Evolutionary conservation across 1,139 yeast genomes (phyloP).

Genomic region (Waltiozyma sp.): DNA sequence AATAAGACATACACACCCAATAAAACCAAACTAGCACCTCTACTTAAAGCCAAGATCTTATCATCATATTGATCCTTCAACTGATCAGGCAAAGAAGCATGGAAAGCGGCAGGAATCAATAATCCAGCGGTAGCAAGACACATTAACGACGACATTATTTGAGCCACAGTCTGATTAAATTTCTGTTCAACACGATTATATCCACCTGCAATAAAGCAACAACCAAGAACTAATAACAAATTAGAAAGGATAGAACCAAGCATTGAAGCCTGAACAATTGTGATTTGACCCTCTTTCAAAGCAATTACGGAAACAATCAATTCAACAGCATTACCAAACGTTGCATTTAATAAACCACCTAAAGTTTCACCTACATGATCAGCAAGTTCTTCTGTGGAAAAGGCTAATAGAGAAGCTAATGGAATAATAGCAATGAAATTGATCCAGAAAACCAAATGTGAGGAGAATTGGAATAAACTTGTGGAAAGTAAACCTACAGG

Average conservation of each 20-base stretch:
- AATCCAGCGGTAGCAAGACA: constrained; percentile 84
- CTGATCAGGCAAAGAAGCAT: constrained; percentile 53
- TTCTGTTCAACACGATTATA: constrained; percentile 73
- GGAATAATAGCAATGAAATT: constrained; percentile 91
- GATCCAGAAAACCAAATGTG: constrained; percentile 53
- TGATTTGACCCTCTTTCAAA: constrained; percentile 68
- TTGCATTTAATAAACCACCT: constrained; percentile 90
- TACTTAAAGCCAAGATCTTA: constrained; percentile 62
- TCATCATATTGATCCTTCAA: constrained; percentile 26
- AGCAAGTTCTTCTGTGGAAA: constrained; percentile 87
- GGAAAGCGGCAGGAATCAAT: constrained; percentile 92
- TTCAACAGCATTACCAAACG: constrained; percentile 92
- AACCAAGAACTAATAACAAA: constrained; percentile 81
- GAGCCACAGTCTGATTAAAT: constrained; percentile 94
- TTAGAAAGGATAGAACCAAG: constrained; percentile 87
- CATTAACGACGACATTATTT: constrained; percentile 89
- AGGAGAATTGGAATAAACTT: constrained; percentile 34
- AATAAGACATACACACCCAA: constrained; percentile 70
- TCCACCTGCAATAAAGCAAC: constrained; percentile 92
- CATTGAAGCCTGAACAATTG: constrained; percentile 96
- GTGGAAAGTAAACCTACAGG: constrained; percentile 83
- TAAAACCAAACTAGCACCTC: constrained; percentile 78
- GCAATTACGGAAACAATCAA: constrained; percentile 91
- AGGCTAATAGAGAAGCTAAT: constrained; percentile 79
- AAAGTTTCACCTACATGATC: constrained; percentile 78